Evolutionary conservation across 129 eudicot species (phyloP), one percentile per base, ranked within the genome.

Genomic region (Gnaphalium uliginosum): DNA sequence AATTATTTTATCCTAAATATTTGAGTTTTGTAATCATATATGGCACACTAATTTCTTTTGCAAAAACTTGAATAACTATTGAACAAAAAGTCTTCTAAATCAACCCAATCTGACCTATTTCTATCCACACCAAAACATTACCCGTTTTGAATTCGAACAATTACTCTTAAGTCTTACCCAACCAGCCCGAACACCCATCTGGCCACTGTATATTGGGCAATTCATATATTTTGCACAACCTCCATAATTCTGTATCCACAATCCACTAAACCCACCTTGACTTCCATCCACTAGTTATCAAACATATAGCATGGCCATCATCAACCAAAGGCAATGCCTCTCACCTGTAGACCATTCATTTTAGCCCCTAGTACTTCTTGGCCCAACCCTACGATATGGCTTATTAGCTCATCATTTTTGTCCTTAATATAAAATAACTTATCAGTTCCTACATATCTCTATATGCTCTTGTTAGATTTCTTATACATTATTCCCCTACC

Each of bases 341-440:
- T 59, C 68, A 23, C 26, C 69, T 59, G 27, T 73, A 11, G 24
- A 60, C 78, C 58, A 58, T 60, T 62, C 57, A 6, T 39, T 73
- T 17, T 60, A 59, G 78, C 69, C 69, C 60, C 43, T 73, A 60
- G 27, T 73, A 43, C 4, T 11, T 43, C 18, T 56, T 32, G 9
- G 21, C 33, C 51, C 29, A 71, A 30, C 29, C 43, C 65, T 33
- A 41, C 69, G 27, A n/a, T 15, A 59, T 73, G 69, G 19, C 78
- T 73, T 73, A 73, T 73, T 61, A 74, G 60, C 78, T 41, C 69
- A 74, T 74, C 68, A 39, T 1, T 59, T 59, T 73, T 59, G 78
- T 60, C 78, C 59, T 18, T 10, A 18, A 43, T 25, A 25, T 37
- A 39, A 18, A 21, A 59, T 23, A 33, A 58, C 57, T 73, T 39